Percentiles rank a stretch among this genome's conserved stretches.
Evolutionary conservation across 2,329 filamentous ascomycete species (phyloP).

Genomic region (Phaeosphaeriaceae sp.): DNA sequence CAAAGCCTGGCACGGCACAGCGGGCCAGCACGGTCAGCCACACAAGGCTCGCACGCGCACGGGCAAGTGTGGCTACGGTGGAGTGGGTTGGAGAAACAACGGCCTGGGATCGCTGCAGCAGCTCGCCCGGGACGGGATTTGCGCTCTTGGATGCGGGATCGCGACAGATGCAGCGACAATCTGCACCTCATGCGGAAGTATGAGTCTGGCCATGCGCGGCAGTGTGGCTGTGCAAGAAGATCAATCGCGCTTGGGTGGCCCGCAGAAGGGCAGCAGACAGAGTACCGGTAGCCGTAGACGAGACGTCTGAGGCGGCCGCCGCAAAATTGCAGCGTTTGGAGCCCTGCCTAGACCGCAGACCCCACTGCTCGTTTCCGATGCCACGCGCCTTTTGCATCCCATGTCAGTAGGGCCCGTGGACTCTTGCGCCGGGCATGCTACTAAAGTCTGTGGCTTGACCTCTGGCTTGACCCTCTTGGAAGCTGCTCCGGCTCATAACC

Average conservation of each 20-base stretch:
- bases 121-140: conserved; percentile 18
- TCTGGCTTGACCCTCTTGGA: conserved; percentile 32
- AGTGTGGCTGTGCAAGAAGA: conserved; percentile 46
- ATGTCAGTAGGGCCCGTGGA: conserved; percentile 24
- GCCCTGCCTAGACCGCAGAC: conserved; percentile 30
- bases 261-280: neutral
- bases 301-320: conserved; percentile 12
- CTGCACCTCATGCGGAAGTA: conserved; percentile 32
- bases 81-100: conserved; percentile 37
- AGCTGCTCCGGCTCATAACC: conserved; percentile 46
- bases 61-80: conserved; percentile 27
- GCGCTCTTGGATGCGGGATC: conserved; percentile 30
- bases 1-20: neutral
- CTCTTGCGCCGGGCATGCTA: conserved; percentile 33
- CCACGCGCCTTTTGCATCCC: conserved; percentile 27
- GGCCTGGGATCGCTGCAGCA: conserved; percentile 32
- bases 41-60: conserved; percentile 31
- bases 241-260: conserved; percentile 11
- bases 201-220: conserved; percentile 34
- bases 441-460: conserved; percentile 50
- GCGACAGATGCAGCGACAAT: conserved; percentile 45
- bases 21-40: conserved; percentile 25
- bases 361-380: conserved; percentile 29
- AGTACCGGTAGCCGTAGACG: conserved; percentile 17
- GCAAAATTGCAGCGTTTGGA: conserved; percentile 30